Base-by-base conservation (phyloP, 1,139 yeast species). In the Candida buenavistaensis region DNA sequence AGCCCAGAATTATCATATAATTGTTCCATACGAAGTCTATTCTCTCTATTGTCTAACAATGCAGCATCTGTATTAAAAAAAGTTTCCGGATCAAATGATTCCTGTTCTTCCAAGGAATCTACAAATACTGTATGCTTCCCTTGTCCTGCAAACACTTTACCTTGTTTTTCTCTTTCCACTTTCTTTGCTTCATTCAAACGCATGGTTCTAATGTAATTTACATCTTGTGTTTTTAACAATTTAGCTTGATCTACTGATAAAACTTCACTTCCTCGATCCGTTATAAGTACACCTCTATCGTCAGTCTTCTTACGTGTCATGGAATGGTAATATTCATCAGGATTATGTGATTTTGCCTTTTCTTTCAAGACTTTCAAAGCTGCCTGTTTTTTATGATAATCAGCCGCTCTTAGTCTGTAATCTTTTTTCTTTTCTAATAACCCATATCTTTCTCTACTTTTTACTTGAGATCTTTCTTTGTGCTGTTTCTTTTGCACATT, bases 251-350 rank as follows among this genome's bases (percentile, higher is more conserved):
- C 96, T 33, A 73, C 75, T 10, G 80, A 64, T 40, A 92, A 63
- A 24, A 65, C 64, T 45, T 80, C 85, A 28, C 72, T 75, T 20
- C 79, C 89, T 46, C 95, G 67, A 29, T 85, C 87, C 3, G 81
- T 62, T 8, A 85, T 59, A 33, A 83, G 55, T 10, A 85, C 68
- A 1, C 97, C 97, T 7, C 64, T 57, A 3, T 71, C 67, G 46
- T 86, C 95, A 3, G 95, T 80, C 48, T 70, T 72, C 42, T 72
- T 69, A 16, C 72, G 69, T 28, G 82, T 78, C 97, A 92, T 92
- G 14, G 88, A 92, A 75, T 88, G 96, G 61, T 89, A 88, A 64
- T 85, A 92, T 59, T 92, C 98, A 72, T 92, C 97, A n/a, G 95
- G 95, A 56, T 92, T 92, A 48, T 89, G 75, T 30, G 73, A 72